These are phyloP conservation scores for Pyrenophora graminea DNA, from an alignment of 2,329 filamentous ascomycete genomes.

Conservation along the genomic window DNA sequence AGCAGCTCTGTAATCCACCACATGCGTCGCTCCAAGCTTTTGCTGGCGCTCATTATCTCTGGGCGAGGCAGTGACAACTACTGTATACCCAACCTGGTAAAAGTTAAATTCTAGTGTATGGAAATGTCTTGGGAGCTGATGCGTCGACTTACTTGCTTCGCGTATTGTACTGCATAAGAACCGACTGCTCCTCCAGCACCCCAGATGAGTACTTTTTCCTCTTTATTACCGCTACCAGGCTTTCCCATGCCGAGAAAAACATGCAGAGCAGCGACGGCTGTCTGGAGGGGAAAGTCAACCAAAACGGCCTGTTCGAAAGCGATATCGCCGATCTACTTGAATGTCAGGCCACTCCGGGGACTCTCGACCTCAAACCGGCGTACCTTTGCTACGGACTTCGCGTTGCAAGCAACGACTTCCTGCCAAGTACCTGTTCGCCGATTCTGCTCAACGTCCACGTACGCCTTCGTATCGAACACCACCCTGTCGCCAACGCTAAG, in stretches of 20 bases:
- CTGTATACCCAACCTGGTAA: conserved; percentile 32
- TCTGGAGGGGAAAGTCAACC: conserved; percentile 33
- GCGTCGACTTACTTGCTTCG: conserved; percentile 23
- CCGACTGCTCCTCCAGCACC: conserved; percentile 35
- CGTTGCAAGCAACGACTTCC: conserved; percentile 22
- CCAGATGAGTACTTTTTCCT: conserved; percentile 35
- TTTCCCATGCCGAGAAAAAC: conserved; percentile 33
- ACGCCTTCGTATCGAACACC: conserved; percentile 30
- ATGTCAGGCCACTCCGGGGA: conserved; percentile 3
- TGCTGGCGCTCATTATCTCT: conserved; percentile 30
- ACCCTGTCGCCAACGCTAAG: conserved; percentile 53
- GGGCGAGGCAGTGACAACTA: conserved; percentile 32
- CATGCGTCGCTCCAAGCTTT: conserved; percentile 26
- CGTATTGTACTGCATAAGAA: conserved; percentile 33
- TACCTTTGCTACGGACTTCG: conserved; percentile 29
- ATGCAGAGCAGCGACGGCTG: conserved; percentile 33
- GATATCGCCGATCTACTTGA: conserved; percentile 26
- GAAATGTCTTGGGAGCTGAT: neutral
- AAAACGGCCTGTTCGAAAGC: conserved; percentile 34
- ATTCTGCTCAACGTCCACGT: conserved; percentile 25
- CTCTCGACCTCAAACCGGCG: neutral
- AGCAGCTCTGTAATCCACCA: conserved; percentile 34
- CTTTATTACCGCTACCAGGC: conserved; percentile 22
- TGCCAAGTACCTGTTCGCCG: conserved; percentile 32
- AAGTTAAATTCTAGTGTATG: conserved; percentile 11